phyloP scores from a whole-genome alignment of 108 stramenopile genomes.

The Nannochloropsis oceanica region DNA sequence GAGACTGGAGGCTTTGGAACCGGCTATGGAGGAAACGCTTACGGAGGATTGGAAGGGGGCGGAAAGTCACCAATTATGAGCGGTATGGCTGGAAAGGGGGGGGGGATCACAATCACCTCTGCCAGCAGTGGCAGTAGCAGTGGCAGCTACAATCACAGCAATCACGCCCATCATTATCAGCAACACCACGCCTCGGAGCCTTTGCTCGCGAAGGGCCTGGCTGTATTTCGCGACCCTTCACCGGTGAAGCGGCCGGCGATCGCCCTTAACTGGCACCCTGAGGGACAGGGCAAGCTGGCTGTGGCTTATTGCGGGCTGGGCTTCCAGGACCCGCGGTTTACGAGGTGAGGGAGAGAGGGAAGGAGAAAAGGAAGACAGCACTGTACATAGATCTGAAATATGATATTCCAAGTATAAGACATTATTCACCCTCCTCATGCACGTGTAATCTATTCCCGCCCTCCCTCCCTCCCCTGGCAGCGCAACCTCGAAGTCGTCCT shows the following conservation, averaged over 20 bases:
- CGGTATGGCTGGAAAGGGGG: neutral
- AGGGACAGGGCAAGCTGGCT: conserved; percentile 58
- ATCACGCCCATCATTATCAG: neutral
- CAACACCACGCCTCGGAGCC: conserved; percentile 60
- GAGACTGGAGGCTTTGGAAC: too few species aligned
- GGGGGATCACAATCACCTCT: neutral
- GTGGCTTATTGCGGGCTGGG: conserved; percentile 60
- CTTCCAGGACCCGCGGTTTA: conserved; percentile 53
- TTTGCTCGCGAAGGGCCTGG: conserved; percentile 66
- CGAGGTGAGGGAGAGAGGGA: neutral
- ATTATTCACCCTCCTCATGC: too few species aligned
- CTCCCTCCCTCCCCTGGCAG: neutral
- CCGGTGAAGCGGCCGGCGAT: conserved; percentile 51
- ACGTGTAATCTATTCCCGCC: conserved; percentile 7
- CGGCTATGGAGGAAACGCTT: too few species aligned
- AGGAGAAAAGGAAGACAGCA: neutral
- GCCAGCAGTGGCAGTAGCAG: neutral
- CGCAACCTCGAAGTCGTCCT: conserved; percentile 39
- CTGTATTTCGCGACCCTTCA: conserved; percentile 57
- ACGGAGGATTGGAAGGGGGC: neutral
- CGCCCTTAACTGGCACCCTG: conserved; percentile 74
- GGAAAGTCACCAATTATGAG: neutral
- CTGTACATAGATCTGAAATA: neutral
- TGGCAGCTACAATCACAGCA: neutral
- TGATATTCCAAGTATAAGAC: too few species aligned